A percentile compares a stretch with the other conserved stretches of the same genome.
Conservation (phyloP, 2,329 filamentous ascomycete genomes). For the Berkeleyomyces rouxiae region DNA sequence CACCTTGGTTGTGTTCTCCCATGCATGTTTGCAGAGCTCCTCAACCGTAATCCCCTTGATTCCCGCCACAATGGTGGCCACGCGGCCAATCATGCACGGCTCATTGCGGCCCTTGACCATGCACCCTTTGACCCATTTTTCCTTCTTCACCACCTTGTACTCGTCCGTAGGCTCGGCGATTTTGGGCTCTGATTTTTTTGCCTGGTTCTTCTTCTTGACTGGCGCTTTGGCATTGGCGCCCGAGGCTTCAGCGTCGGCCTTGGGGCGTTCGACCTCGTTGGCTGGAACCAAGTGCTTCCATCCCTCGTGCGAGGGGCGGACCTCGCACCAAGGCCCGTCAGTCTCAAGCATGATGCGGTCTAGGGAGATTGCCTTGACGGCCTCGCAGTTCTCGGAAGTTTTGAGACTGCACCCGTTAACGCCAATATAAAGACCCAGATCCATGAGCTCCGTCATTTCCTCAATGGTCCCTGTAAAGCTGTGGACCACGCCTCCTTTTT, state of each 20-base stretch:
- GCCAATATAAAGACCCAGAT: slow-evolving; percentile 74
- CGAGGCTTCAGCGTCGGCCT: background rate
- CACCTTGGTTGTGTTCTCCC: slow-evolving; percentile 64
- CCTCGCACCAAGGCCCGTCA: slow-evolving; percentile 95
- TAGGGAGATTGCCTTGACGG: slow-evolving; percentile 64
- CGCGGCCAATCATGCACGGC: slow-evolving; percentile 67
- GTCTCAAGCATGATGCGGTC: slow-evolving; percentile 85
- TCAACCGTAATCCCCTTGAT: slow-evolving; percentile 68
- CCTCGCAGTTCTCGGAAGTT: slow-evolving; percentile 75
- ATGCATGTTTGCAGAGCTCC: slow-evolving; percentile 72
- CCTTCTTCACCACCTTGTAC: slow-evolving; percentile 83
- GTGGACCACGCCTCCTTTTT: slow-evolving; percentile 72
- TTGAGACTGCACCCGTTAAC: slow-evolving; percentile 95
- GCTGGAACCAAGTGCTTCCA: slow-evolving; percentile 44
- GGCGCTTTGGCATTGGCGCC: background rate
- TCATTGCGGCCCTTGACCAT: slow-evolving; percentile 96
- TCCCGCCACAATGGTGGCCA: slow-evolving; percentile 75
- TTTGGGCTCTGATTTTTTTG: slow-evolving; percentile 33
- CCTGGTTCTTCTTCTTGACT: slow-evolving; percentile 21
- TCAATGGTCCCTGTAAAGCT: slow-evolving; percentile 80
- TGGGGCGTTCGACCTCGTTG: slow-evolving; percentile 14
- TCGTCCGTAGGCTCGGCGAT: slow-evolving; percentile 54
- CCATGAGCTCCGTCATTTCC: slow-evolving; percentile 69
- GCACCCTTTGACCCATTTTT: slow-evolving; percentile 72
- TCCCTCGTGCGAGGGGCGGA: slow-evolving; percentile 73